These are phyloP conservation scores for Eucalyptus pauciflora DNA, from an alignment of 345 rosid genomes.

Conservation along the genomic window DNA sequence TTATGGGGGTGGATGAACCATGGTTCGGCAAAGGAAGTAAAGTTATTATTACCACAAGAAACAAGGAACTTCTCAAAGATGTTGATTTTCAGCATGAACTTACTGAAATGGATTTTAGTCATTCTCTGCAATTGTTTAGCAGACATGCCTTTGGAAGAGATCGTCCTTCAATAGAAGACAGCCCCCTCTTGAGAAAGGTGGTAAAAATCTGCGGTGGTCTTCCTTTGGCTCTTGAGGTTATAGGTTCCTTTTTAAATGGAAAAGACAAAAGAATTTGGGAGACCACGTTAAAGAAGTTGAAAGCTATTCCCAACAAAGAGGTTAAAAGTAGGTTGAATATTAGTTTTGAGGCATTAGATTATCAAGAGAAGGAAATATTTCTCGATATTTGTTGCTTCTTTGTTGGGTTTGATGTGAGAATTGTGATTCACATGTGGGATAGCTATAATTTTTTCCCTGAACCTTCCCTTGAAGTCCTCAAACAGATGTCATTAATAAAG, in stretches of 20 bases:
- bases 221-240: background rate
- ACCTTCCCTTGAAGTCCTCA: background rate
- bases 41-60: background rate
- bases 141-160: background rate
- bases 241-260: background rate
- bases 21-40: background rate
- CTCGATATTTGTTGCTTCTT: background rate
- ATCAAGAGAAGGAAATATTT: background rate
- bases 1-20: fast-evolving
- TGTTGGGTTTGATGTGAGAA: background rate
- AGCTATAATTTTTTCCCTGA: background rate
- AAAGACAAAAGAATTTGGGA: background rate
- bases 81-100: background rate
- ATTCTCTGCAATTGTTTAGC: background rate
- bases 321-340: background rate
- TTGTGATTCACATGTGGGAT: background rate
- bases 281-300: background rate
- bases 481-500: background rate
- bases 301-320: background rate
- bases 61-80: background rate
- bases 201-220: fast-evolving
- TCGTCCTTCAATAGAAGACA: fast-evolving
- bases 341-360: background rate
- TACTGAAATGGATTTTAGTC: background rate
- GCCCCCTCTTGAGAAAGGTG: fast-evolving